phyloP scores from a whole-genome alignment of 2,329 filamentous ascomycete genomes.

The Ilyonectria robusta region DNA sequence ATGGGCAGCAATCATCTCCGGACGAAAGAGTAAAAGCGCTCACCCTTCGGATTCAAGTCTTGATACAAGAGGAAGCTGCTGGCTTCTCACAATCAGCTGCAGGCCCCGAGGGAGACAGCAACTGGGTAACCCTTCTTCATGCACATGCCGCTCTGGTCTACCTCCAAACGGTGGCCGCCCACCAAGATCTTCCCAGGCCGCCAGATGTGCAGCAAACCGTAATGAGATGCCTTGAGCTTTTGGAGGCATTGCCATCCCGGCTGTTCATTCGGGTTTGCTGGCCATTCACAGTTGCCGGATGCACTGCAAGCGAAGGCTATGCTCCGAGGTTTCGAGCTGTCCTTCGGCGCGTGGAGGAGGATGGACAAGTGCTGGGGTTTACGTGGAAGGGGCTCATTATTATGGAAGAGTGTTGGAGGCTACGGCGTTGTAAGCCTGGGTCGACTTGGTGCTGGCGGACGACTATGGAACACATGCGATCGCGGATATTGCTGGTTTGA shows the following conservation, averaged over 20 bases:
- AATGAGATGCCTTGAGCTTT: constrained; percentile 18
- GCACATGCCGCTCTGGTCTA: constrained; percentile 14
- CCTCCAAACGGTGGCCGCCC: constrained; percentile 5
- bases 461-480: constrained; percentile 17
- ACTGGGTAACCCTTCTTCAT: constrained; percentile 23
- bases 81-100: neutral
- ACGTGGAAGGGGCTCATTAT: constrained; percentile 29
- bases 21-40: constrained; percentile 2
- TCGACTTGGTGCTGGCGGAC: constrained; percentile 22
- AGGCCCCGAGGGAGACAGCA: constrained; percentile 20
- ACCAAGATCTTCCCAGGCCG: neutral
- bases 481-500: constrained; percentile 21
- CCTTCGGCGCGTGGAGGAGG: constrained; percentile 9
- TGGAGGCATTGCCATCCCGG: constrained; percentile 14
- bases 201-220: neutral
- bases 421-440: constrained; percentile 10
- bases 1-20: neutral
- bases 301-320: constrained; percentile 5
- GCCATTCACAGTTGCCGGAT: constrained; percentile 25
- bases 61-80: constrained; percentile 10
- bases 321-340: constrained; percentile 9
- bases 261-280: constrained; percentile 26
- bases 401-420: constrained; percentile 24
- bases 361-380: constrained; percentile 17
- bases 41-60: neutral